These are phyloP conservation scores for Zasmidium angulare DNA, from an alignment of 2,329 filamentous ascomycete species.

Conservation along the genomic window DNA sequence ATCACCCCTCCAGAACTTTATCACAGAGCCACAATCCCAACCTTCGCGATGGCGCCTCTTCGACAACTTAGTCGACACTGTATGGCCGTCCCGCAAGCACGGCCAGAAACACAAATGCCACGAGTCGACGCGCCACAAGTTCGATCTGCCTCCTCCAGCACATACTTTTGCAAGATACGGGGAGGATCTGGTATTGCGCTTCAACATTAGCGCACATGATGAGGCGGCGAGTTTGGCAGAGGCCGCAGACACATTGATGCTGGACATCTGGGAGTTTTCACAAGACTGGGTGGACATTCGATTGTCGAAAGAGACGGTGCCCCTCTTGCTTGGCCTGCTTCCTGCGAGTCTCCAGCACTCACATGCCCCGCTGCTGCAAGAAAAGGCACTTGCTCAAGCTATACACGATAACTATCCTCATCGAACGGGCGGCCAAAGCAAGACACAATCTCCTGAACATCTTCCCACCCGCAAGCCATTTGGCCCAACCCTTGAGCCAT, in stretches of 20 bases:
- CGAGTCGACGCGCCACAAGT: not conserved
- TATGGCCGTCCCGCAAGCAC: not conserved
- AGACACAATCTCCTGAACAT: constrained; percentile 10
- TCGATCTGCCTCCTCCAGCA: constrained; percentile 15
- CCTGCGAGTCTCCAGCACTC: constrained; percentile 70
- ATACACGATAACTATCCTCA: constrained; percentile 69
- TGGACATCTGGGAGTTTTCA: constrained; percentile 89
- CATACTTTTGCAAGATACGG: constrained; percentile 56
- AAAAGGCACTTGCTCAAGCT: constrained; percentile 66
- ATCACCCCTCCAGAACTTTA: constrained; percentile 9
- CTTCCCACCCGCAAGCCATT: constrained; percentile 19
- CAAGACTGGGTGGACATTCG: constrained; percentile 82
- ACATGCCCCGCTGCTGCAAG: constrained; percentile 74
- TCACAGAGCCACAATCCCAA: constrained; percentile 1
- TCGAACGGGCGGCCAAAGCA: constrained; percentile 17
- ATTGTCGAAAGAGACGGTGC: constrained; percentile 72
- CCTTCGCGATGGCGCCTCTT: constrained; percentile 19
- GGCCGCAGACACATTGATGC: constrained; percentile 70
- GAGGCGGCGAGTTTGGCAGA: constrained; percentile 72
- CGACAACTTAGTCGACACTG: constrained; percentile 11
- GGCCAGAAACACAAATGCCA: not conserved
- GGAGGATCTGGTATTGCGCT: constrained; percentile 83
- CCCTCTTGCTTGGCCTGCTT: constrained; percentile 75
- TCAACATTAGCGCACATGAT: constrained; percentile 69
- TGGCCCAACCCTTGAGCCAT: constrained; percentile 28